These are phyloP conservation scores for Dissophora ornata DNA, from an alignment of 192 early-diverging fungal species.

Conservation along the genomic window DNA sequence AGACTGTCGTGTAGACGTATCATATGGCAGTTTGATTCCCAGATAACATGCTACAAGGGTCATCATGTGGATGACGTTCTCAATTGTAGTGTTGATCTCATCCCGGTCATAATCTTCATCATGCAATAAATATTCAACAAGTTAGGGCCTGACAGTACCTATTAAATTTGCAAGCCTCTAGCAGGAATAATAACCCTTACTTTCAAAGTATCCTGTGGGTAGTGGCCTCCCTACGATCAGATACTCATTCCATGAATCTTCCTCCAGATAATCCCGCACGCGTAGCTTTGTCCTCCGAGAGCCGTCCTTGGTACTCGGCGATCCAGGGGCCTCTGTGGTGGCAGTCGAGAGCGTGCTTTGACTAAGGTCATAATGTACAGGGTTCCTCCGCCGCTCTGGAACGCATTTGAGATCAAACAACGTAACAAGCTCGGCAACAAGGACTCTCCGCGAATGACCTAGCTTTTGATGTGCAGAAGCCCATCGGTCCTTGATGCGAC, in stretches of 20 bases:
- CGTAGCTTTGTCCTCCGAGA: conserved; percentile 34
- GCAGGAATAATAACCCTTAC: conserved; percentile 13
- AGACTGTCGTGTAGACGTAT: conserved; percentile 22
- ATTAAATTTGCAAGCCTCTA: background rate
- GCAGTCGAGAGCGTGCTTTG: conserved; percentile 29
- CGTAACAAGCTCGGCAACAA: conserved; percentile 61
- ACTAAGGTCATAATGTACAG: conserved; percentile 5
- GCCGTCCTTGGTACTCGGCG: conserved; percentile 4
- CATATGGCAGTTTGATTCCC: conserved; percentile 65
- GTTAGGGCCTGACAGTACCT: background rate
- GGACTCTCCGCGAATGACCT: conserved; percentile 55
- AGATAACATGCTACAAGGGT: conserved; percentile 61
- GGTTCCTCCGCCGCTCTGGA: conserved; percentile 19
- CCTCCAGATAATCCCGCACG: conserved; percentile 48
- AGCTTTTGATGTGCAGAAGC: conserved; percentile 54
- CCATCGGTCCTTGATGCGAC: conserved; percentile 54
- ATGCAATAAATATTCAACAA: conserved; percentile 10
- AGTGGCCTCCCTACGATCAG: conserved; percentile 52
- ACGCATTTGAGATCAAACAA: conserved; percentile 63
- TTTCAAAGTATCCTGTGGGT: conserved; percentile 55
- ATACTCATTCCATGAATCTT: conserved; percentile 54
- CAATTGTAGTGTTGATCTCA: conserved; percentile 65
- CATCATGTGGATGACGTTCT: conserved; percentile 64
- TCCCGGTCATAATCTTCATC: conserved; percentile 52
- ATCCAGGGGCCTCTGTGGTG: conserved; percentile 23